phyloP scores from a whole-genome alignment of 768 basidiomycete genomes.

The Lactifluus volemus region DNA sequence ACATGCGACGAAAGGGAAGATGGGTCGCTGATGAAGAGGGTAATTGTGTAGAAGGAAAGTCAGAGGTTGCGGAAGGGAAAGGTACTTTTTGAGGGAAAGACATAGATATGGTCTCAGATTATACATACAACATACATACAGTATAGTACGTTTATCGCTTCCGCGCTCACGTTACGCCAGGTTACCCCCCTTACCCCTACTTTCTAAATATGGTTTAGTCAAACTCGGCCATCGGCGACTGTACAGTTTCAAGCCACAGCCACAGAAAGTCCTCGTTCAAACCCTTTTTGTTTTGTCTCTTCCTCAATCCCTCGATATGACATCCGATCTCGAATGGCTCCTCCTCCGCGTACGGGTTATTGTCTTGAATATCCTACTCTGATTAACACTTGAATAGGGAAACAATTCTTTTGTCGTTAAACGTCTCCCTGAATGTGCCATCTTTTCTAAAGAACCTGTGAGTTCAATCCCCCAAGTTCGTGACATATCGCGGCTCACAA shows the following conservation, averaged over 20 bases:
- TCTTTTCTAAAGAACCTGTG: slow-evolving; percentile 82
- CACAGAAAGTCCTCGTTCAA: too few relatives aligned
- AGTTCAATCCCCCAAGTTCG: slow-evolving; percentile 25
- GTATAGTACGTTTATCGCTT: too few relatives aligned
- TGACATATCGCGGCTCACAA: background rate
- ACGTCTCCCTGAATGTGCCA: slow-evolving; percentile 57
- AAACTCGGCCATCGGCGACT: background rate
- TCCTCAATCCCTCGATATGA: slow-evolving; percentile 24
- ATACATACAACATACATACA: too few relatives aligned
- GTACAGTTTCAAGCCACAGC: slow-evolving; percentile 1
- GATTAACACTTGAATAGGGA: slow-evolving; percentile 38
- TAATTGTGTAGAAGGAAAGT: background rate
- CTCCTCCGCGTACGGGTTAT: slow-evolving; percentile 64
- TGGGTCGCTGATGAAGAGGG: slow-evolving; percentile 26
- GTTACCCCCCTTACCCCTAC: too few relatives aligned
- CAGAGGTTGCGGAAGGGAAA: slow-evolving; percentile 19
- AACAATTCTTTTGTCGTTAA: slow-evolving; percentile 84
- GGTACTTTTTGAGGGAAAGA: background rate
- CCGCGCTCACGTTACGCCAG: too few relatives aligned
- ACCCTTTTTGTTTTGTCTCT: too few relatives aligned
- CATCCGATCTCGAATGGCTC: slow-evolving; percentile 89
- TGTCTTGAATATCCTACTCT: background rate
- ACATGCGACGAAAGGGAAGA: slow-evolving; percentile 42
- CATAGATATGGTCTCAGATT: too few relatives aligned
- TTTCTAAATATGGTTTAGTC: too few relatives aligned